phyloP scores from a whole-genome alignment of 1,139 yeast genomes.

The Pichiaceae sp. region DNA sequence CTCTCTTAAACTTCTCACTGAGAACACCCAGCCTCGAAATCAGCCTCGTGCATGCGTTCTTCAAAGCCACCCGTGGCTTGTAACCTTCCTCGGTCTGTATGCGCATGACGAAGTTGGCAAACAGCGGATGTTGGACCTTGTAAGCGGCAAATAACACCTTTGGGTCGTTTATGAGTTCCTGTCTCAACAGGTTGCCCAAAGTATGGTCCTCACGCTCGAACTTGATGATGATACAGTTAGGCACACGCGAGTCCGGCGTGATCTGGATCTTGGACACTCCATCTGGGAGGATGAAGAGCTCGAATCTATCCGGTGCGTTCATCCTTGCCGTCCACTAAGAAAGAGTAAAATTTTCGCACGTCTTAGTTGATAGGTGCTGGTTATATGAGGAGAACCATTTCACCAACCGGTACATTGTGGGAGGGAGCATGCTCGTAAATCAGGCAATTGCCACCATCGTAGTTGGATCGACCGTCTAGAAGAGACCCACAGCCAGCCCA shows the following conservation, averaged over 20 bases:
- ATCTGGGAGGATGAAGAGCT: conserved; percentile 91
- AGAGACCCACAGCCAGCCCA: no score
- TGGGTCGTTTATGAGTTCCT: conserved; percentile 78
- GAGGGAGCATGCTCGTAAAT: no score
- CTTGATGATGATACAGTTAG: conserved; percentile 86
- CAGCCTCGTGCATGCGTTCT: conserved; percentile 77
- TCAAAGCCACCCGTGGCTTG: conserved; percentile 83
- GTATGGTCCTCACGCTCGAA: conserved; percentile 98
- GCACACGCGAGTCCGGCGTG: conserved; percentile 90
- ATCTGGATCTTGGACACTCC: conserved; percentile 87
- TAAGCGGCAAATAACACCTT: conserved; percentile 92
- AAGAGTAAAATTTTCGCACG: not conserved
- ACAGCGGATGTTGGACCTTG: conserved; percentile 94
- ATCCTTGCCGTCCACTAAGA: conserved; percentile 27
- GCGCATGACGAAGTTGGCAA: conserved; percentile 89
- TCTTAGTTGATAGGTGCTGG: no score
- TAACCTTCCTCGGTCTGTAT: conserved; percentile 94
- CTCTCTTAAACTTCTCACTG: conserved; percentile 73
- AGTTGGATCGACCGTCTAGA: no score
- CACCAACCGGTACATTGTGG: no score
- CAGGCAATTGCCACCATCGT: no score
- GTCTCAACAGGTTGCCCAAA: conserved; percentile 78
- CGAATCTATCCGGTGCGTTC: conserved; percentile 99
- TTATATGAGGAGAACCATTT: no score
- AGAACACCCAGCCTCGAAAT: conserved; percentile 71